Evolutionary conservation across 179 eudicot genomes (phyloP).

Genomic region (Beta macrorhiza): DNA sequence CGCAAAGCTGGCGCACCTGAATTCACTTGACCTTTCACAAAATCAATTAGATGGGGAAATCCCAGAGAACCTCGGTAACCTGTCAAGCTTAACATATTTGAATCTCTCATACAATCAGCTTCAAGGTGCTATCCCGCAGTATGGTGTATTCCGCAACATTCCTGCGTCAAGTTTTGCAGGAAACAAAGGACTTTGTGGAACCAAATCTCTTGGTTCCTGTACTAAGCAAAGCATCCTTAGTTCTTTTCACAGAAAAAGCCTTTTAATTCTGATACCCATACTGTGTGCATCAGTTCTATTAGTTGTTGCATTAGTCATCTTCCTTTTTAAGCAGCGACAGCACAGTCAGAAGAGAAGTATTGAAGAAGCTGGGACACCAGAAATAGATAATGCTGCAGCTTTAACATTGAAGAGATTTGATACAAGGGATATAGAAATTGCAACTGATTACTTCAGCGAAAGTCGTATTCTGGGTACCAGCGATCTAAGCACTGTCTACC

Average conservation of each 20-base stretch:
- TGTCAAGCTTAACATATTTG: conserved; percentile 43
- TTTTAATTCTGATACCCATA: conserved; percentile 43
- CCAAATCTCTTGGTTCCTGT: conserved; percentile 45
- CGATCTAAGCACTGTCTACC: conserved; percentile 72
- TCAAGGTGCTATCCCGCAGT: conserved; percentile 66
- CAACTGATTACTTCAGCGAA: conserved; percentile 57
- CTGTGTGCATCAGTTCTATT: conserved; percentile 41
- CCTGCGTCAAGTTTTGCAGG: conserved; percentile 56
- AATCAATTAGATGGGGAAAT: conserved; percentile 59
- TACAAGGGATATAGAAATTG: conserved; percentile 52
- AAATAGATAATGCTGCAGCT: conserved; percentile 34
- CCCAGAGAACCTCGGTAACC: conserved; percentile 51
- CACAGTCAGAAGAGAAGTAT: conserved; percentile 27
- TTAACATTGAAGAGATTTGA: conserved; percentile 52
- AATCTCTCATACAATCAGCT: conserved; percentile 79
- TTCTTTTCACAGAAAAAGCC: conserved; percentile 33
- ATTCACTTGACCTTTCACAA: conserved; percentile 61
- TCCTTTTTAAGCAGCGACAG: conserved; percentile 20
- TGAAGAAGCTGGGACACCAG: conserved; percentile 33
- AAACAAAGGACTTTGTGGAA: conserved; percentile 69
- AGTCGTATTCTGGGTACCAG: conserved; percentile 58
- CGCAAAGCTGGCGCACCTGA: conserved; percentile 41
- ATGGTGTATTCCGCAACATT: conserved; percentile 43
- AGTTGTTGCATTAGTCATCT: conserved; percentile 29
- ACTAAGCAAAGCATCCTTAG: conserved; percentile 17